Conservation (phyloP, 1,284 basidiomycete species). For the Cryptococcus sp. region DNA sequence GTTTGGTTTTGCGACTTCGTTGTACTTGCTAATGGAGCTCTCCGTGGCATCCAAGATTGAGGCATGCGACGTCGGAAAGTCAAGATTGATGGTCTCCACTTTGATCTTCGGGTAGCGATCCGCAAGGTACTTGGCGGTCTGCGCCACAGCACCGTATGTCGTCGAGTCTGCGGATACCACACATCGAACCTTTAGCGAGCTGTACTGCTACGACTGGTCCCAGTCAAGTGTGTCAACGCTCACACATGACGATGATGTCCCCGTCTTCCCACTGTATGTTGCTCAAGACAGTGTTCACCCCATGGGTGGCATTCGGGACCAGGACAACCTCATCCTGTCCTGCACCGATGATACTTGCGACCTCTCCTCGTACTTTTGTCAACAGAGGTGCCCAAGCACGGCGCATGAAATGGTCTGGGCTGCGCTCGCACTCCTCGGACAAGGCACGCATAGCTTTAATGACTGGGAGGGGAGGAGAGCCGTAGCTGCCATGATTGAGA, state of each 20-base stretch:
- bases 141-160: conserved; percentile 65
- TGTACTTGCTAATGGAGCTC: conserved; percentile 49
- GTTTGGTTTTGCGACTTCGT: conserved; percentile 23
- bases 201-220: neutral
- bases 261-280: conserved; percentile 63
- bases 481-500: conserved; percentile 70
- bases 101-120: conserved; percentile 63
- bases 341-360: conserved; percentile 66
- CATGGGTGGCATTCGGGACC: conserved; percentile 65
- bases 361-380: conserved; percentile 55
- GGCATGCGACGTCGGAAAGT: conserved; percentile 66
- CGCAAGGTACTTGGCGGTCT: conserved; percentile 62
- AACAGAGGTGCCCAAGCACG: conserved; percentile 55
- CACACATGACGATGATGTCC: conserved; percentile 59
- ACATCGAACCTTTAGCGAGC: neutral
- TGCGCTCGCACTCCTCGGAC: conserved; percentile 59
- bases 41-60: conserved; percentile 63
- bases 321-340: conserved; percentile 66
- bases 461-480: conserved; percentile 66
- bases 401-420: conserved; percentile 66
- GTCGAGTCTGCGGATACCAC: conserved; percentile 58
- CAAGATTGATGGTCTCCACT: conserved; percentile 58
- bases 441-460: conserved; percentile 58
- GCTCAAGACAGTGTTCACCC: conserved; percentile 65
- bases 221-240: conserved; percentile 16